These are phyloP conservation scores for Mycena venus DNA, from an alignment of 768 basidiomycete species.

Conservation along the genomic window DNA sequence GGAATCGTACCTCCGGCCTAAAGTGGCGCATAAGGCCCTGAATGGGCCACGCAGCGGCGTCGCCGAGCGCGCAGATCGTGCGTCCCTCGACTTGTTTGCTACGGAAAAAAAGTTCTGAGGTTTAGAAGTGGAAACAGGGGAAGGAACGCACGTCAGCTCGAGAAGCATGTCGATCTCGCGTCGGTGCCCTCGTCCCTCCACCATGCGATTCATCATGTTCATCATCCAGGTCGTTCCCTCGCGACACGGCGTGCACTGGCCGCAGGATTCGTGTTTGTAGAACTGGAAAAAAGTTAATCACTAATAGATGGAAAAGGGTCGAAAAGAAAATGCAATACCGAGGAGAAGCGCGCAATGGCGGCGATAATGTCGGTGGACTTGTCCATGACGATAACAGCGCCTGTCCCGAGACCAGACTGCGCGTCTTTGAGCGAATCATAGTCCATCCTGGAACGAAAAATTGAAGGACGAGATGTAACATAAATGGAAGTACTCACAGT, in stretches of 20 bases:
- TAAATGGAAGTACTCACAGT: constrained; percentile 67
- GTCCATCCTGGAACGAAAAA: constrained; percentile 81
- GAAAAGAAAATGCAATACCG: constrained; percentile 54
- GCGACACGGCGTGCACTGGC: constrained; percentile 95
- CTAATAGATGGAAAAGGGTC: background rate
- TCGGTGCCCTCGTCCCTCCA: constrained; percentile 89
- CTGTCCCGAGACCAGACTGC: constrained; percentile 96
- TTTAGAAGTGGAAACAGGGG: background rate
- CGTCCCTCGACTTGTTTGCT: constrained; percentile 98
- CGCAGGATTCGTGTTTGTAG: constrained; percentile 99
- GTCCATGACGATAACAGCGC: constrained; percentile 99
- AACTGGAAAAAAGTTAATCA: constrained; percentile 64
- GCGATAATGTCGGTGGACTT: constrained; percentile 95
- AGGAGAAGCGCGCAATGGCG: constrained; percentile 94
- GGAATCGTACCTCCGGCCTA: constrained; percentile 81
- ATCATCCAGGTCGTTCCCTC: constrained; percentile 99
- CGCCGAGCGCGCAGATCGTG: constrained; percentile 96
- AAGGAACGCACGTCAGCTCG: constrained; percentile 83
- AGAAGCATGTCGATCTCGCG: constrained; percentile 99
- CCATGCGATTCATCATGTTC: constrained; percentile 99
- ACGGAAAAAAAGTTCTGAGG: constrained; percentile 15
- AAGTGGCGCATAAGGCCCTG: constrained; percentile 98
- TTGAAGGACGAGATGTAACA: constrained; percentile 11
- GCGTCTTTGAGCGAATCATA: constrained; percentile 97
- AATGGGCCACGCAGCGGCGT: constrained; percentile 98